Base-by-base conservation (phyloP, 2,329 filamentous ascomycete genomes). In the Fusarium nelsonii region DNA sequence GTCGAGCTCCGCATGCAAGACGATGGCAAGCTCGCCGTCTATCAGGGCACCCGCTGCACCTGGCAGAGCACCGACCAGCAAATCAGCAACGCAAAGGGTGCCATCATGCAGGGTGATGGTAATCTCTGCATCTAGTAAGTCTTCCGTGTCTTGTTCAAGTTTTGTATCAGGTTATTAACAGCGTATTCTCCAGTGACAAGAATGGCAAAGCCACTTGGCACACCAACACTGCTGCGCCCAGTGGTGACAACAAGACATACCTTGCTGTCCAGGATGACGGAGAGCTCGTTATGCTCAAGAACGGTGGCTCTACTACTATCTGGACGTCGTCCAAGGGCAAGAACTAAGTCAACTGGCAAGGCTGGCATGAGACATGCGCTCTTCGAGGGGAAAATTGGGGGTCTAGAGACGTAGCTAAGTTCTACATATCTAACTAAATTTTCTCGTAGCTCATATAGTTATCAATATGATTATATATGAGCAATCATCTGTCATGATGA, bases 1-100 rank as follows among this genome's bases (percentile, higher is more conserved):
- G 48, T 61, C 7, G 59, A 63, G 41, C 59, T 63, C 30, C 56
- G 56, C 34, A 63, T 63, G 59, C 56, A 63, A 41, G 48, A 63
- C n/a, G 59, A 63, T 6, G 59, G 59, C 41, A 63, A 63, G 41
- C 46, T 63, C 6, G 59, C 56, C 30, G 23, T 61, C 30, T 63
- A 63, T 23, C 18, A 63, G 16, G 23, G 30, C 33, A 16, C 36
- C 23, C 39, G 15, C 11, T 60, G 46, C 12, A 20, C 39, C 14
- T 63, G 59, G 59, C 59, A 63, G 55, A 63, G 40, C n/a, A 53
- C 34, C n/a, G 55, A 23, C 28, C 37, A 60, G 30, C 59, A 63
- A 20, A 15, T 11, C 14, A n/a, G 14, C 16, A 44, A 60, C 8
- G 30, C 34, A 16, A 59, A 63, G 46, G 59, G 59, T 4, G 56